A percentile compares a stretch with the other conserved stretches of the same genome.
phyloP scores from a whole-genome alignment of 257 asterid genomes.

The Nicotiana tomentosiformis region DNA sequence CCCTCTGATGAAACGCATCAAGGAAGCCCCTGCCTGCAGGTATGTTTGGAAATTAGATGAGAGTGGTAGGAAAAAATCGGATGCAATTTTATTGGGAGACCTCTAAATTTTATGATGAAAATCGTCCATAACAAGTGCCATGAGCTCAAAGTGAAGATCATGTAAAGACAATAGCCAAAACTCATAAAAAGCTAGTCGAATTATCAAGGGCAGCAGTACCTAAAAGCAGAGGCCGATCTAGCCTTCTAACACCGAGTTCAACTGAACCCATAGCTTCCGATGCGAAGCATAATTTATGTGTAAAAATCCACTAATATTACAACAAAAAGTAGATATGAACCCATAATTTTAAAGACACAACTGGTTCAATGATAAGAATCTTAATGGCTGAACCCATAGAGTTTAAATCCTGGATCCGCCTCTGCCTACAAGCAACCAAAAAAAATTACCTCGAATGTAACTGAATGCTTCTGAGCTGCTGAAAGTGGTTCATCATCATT shows the following conservation, averaged over 20 bases:
- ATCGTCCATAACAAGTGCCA: neutral
- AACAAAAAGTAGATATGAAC: no score
- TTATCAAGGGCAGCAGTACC: slow-evolving; percentile 24
- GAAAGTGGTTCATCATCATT: slow-evolving; percentile 14
- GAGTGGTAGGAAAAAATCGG: neutral
- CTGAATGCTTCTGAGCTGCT: slow-evolving; percentile 14
- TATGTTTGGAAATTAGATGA: slow-evolving; percentile 14
- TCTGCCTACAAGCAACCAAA: slow-evolving; percentile 25
- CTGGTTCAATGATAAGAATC: no score
- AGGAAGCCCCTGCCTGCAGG: slow-evolving; percentile 70
- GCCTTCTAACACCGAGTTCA: no score
- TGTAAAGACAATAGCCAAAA: neutral
- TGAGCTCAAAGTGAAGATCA: neutral
- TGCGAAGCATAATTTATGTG: no score
- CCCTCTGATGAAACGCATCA: slow-evolving; percentile 75
- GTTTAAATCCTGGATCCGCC: no score
- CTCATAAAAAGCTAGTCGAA: neutral
- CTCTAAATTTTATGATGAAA: neutral
- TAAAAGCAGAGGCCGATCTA: no score
- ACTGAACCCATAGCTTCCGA: no score
- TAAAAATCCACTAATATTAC: no score
- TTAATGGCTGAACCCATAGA: no score
- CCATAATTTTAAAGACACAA: no score
- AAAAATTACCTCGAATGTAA: slow-evolving; percentile 13
- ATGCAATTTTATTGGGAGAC: neutral